Evolutionary conservation across 371 early-diverging fungal genomes (phyloP).

Genomic region (Apophysomyces sp.): DNA sequence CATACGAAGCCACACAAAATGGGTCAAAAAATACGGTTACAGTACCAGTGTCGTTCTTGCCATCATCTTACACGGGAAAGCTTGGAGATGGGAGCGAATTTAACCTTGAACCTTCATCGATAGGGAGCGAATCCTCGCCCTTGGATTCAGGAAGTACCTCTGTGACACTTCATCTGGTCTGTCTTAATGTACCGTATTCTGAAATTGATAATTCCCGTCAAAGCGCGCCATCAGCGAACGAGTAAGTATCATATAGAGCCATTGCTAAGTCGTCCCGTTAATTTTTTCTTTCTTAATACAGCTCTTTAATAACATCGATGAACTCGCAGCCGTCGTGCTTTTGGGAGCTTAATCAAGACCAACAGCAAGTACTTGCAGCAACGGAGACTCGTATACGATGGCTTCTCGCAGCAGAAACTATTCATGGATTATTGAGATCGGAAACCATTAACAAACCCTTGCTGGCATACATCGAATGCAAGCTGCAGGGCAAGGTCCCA

Average conservation of each 20-base stretch:
- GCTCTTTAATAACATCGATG: slow-evolving; percentile 28
- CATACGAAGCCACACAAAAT: slow-evolving; percentile 42
- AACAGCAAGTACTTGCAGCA: slow-evolving; percentile 61
- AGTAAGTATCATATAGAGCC: slow-evolving; percentile 3
- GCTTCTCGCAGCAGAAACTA: slow-evolving; percentile 71
- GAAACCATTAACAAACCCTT: slow-evolving; percentile 48
- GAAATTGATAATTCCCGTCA: slow-evolving; percentile 27
- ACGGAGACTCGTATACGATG: slow-evolving; percentile 58
- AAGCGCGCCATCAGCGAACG: slow-evolving; percentile 5
- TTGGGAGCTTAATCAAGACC: slow-evolving; percentile 47
- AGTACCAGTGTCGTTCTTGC: slow-evolving; percentile 58
- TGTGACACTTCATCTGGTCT: slow-evolving; percentile 60
- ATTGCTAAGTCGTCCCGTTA: not conserved
- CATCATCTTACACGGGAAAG: slow-evolving; percentile 47
- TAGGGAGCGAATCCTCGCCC: slow-evolving; percentile 54
- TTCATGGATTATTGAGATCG: slow-evolving; percentile 64
- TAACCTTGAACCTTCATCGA: slow-evolving; percentile 50
- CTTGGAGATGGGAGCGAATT: slow-evolving; percentile 27
- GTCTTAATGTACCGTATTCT: slow-evolving; percentile 55
- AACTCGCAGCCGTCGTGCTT: slow-evolving; percentile 43
- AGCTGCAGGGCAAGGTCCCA: slow-evolving; percentile 43
- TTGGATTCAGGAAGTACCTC: slow-evolving; percentile 55
- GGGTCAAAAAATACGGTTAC: slow-evolving; percentile 24
- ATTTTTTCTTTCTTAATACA: not conserved
- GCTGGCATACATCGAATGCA: slow-evolving; percentile 55